These are phyloP conservation scores for Solanum corneliomulleri DNA, from an alignment of 257 asterid species.

Conservation along the genomic window DNA sequence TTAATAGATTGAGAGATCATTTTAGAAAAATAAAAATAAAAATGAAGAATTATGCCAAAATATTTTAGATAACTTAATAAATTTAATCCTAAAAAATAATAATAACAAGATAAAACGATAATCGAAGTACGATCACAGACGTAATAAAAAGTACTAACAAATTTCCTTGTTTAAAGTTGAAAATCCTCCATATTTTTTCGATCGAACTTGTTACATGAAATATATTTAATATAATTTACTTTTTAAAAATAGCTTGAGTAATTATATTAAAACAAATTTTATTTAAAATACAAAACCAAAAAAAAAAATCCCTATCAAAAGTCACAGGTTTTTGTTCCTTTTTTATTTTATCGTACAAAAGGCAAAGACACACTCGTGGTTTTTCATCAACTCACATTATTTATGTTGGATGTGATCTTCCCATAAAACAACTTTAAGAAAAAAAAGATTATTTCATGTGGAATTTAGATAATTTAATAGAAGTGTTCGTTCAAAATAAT, in stretches of 20 bases:
- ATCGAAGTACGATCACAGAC: accelerated
- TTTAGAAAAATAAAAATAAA: no score
- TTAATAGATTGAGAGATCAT: no score
- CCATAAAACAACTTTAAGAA: neutral
- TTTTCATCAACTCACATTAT: neutral
- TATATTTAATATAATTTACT: no score
- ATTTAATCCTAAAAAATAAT: no score
- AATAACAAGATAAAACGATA: neutral
- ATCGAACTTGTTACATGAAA: no score
- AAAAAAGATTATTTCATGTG: neutral
- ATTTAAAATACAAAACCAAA: neutral
- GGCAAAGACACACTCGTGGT: neutral
- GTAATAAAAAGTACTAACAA: no score
- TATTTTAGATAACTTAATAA: no score
- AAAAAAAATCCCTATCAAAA: neutral
- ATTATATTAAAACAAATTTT: no score
- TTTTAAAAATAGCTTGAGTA: neutral
- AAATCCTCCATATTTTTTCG: neutral
- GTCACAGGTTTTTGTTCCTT: neutral
- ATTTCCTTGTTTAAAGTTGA: neutral
- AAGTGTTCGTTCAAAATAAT: no score
- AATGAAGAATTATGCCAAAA: no score
- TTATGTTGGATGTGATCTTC: neutral
- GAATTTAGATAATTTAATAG: neutral
- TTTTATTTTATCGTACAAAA: neutral